phyloP scores from a whole-genome alignment of 2,329 filamentous ascomycete species.

The Curvularia spicifera region DNA sequence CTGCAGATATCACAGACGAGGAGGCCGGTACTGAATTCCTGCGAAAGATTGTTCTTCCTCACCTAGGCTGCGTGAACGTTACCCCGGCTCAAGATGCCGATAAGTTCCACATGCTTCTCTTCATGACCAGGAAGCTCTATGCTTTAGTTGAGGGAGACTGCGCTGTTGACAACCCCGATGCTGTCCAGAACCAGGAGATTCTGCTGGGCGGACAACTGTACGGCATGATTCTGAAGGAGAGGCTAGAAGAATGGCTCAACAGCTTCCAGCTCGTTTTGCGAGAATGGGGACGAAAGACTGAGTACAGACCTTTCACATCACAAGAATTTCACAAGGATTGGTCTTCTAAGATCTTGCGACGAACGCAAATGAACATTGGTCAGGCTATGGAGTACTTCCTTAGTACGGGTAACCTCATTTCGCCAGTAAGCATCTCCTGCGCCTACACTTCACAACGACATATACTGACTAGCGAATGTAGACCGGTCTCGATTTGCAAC shows the following conservation, averaged over 20 bases:
- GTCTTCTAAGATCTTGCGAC: constrained; percentile 74
- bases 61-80: constrained; percentile 85
- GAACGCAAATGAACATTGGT: constrained; percentile 87
- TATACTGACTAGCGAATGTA: background rate
- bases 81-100: constrained; percentile 84
- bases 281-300: constrained; percentile 62
- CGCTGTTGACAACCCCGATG: constrained; percentile 92
- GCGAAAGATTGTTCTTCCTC: constrained; percentile 86
- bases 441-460: background rate
- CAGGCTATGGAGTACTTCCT: constrained; percentile 91
- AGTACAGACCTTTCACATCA: constrained; percentile 70
- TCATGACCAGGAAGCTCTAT: constrained; percentile 97
- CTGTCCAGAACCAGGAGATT: constrained; percentile 94
- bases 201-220: constrained; percentile 92
- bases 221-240: constrained; percentile 93
- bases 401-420: constrained; percentile 91
- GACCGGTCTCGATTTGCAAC: constrained; percentile 91
- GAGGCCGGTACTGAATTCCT: constrained; percentile 92
- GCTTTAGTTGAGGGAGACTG: constrained; percentile 91
- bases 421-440: constrained; percentile 56
- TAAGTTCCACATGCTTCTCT: constrained; percentile 92
- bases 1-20: constrained; percentile 83
- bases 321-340: constrained; percentile 80
- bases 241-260: constrained; percentile 86
- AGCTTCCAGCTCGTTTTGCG: constrained; percentile 62